Evolutionary conservation across 2,329 filamentous ascomycete species (phyloP).

Genomic region (Cladosporium sphaerospermum): DNA sequence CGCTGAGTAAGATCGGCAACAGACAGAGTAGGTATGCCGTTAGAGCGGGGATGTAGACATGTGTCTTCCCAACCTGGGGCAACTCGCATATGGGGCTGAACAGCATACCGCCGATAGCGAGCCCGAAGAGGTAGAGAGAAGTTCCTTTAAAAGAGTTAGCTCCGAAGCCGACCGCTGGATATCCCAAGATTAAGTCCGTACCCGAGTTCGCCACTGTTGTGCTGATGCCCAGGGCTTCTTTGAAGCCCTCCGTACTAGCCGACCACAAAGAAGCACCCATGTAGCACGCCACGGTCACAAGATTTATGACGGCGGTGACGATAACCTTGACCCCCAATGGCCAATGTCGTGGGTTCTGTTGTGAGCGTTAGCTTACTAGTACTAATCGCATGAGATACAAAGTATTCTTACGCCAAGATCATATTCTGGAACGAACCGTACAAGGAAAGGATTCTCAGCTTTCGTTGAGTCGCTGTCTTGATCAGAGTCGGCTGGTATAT

Average conservation of each 20-base stretch:
- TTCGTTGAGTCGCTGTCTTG: neutral
- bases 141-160: neutral
- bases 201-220: neutral
- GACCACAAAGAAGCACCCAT: neutral
- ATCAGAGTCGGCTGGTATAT: neutral
- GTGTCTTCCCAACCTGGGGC: slow-evolving; percentile 16
- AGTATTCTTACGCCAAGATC: neutral
- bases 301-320: neutral
- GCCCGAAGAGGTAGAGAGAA: neutral
- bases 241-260: neutral
- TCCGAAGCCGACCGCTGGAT: neutral
- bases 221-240: neutral
- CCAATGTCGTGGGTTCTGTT: neutral
- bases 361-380: neutral
- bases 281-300: neutral
- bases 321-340: neutral
- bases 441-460: neutral
- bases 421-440: neutral
- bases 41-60: slow-evolving; percentile 28
- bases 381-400: neutral
- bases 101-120: neutral
- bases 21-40: slow-evolving; percentile 43
- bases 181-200: neutral
- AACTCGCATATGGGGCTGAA: neutral
- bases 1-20: slow-evolving; percentile 48